Base-by-base conservation (phyloP, 2,329 filamentous ascomycete genomes). In the Penicillium digitatum region DNA sequence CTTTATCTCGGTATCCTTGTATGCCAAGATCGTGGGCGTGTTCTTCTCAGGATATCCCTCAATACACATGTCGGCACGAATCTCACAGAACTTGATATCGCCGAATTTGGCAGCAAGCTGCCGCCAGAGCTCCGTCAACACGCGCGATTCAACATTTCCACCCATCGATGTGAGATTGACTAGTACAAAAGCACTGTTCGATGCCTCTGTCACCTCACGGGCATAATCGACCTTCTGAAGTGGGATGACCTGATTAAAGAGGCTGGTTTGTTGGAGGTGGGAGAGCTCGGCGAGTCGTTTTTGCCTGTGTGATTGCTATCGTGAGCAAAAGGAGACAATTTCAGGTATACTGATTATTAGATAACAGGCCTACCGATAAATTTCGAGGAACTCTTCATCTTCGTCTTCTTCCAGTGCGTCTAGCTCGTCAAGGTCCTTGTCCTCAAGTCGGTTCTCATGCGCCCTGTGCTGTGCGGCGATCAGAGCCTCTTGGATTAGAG, bases 81-180 rank as follows among this genome's bases (percentile, higher is more conserved):
- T 97, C 76, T 97, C 90, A 72, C 93, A 97, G 75, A 99, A 99
- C 76, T 99, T 99, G 72, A 99, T 79, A 62, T 99, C 93, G 20
- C 91, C 90, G 69, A 91, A 99, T 67, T 93, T 90, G 56, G 75
- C 77, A 0, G 94, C 93, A 38, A 94, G 82, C 67, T 91, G 85
- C 34, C 87, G 81, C 92, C 93, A 99, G 20, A 96, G 79, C 69
- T 95, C 88, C 0, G 87, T 86, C 64, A 97, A 76, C 3, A 96
- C 79, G 56, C 88, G 83, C 3, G 91, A 95, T 75, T 97, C 92
- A 32, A 87, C 82, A 67, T 96, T 96, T 49, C 84, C 88, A 47
- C 89, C 87, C 56, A 86, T 78, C 0, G 88, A 90, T 7, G 87
- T 93, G 48, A 97, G 80, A 63, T 96, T 87, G 47, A 97, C 90